These are phyloP conservation scores for Syncephalis fuscata DNA, from an alignment of 371 early-diverging fungal genomes.

Conservation along the genomic window DNA sequence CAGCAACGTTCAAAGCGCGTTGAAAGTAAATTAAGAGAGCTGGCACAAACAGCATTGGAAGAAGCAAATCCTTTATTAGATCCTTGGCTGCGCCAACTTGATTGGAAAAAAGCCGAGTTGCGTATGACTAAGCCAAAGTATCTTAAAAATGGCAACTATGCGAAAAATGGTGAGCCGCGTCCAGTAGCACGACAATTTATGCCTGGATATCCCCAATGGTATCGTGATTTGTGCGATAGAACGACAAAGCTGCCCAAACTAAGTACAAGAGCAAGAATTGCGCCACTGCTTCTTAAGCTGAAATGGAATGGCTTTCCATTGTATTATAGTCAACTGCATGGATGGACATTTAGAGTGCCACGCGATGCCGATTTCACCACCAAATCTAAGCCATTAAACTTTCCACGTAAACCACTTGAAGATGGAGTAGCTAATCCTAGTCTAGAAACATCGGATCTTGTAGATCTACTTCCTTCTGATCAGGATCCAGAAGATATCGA, in stretches of 20 bases:
- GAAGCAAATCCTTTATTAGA: conserved; percentile 24
- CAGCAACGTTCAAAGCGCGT: conserved; percentile 31
- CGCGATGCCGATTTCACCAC: conserved; percentile 8
- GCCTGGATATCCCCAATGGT: conserved; percentile 81
- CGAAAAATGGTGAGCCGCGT: conserved; percentile 19
- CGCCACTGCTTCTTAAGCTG: conserved; percentile 67
- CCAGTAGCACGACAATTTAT: conserved; percentile 16
- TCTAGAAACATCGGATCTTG: too few species aligned
- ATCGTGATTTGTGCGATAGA: conserved; percentile 53
- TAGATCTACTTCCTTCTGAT: conserved; percentile 7
- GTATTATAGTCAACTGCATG: conserved; percentile 34
- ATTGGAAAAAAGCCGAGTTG: conserved; percentile 32
- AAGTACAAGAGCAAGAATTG: conserved; percentile 49
- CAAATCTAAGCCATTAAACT: conserved; percentile 7
- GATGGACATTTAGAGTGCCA: conserved; percentile 76
- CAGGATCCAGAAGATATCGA: conserved; percentile 9
- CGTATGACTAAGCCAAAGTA: conserved; percentile 20
- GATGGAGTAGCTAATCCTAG: background rate
- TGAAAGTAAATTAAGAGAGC: conserved; percentile 29
- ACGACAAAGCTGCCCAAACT: conserved; percentile 33
- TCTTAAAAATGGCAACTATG: conserved; percentile 16
- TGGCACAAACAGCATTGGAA: conserved; percentile 52
- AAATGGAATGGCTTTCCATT: conserved; percentile 78
- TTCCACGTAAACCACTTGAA: conserved; percentile 5
- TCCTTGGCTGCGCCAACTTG: conserved; percentile 75